Base-by-base conservation (phyloP, 2,329 filamentous ascomycete species). In the Lecanosticta acicola region DNA sequence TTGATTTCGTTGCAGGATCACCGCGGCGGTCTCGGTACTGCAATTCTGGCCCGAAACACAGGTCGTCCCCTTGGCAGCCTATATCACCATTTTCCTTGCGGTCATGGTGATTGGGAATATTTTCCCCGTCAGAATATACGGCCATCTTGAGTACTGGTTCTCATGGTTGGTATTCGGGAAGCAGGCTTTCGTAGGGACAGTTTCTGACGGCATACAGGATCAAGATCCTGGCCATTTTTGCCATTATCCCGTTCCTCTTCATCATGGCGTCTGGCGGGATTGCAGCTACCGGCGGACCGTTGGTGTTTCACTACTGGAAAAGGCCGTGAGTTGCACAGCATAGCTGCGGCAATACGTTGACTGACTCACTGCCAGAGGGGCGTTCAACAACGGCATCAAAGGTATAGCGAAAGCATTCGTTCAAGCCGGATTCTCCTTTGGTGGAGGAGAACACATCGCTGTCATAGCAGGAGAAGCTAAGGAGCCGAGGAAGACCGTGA, bases 201-300 rank as follows among this genome's bases (percentile, higher is more conserved):
- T 5, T 11, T 29, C 24, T 29, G 24, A 29, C 24, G 11, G 24
- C 7, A 18, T 18, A 11, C 4, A 37, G 35, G 34, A 48, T 62
- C 46, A 65, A 66, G 45, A 58, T 59, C 17, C 17, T 59, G 11
- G 62, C 62, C 3, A 54, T 66, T 9, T 37, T 66, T 11, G 51
- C 59, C 20, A 62, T 65, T 57, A 65, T 65, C 9, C 62, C 58
- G 38, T 65, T 65, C 48, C 56, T 65, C 53, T 62, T 66, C 39
- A 64, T 66, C 47, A 66, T 66, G 62, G 63, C 63, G 4, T 63
- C 59, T 2, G 63, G 63, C 5, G 63, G 63, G 1, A 59, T 66
- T 33, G 21, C 58, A 10, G 62, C 59, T 8, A 66, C 64, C 0
- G 45, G 59, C 24, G 64, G 64, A 0, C 59, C 64, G 2, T 58